A percentile compares a stretch with the other conserved stretches of the same genome.
Evolutionary conservation across 768 basidiomycete genomes (phyloP).

Genomic region (Panaeolus cyanescens): DNA sequence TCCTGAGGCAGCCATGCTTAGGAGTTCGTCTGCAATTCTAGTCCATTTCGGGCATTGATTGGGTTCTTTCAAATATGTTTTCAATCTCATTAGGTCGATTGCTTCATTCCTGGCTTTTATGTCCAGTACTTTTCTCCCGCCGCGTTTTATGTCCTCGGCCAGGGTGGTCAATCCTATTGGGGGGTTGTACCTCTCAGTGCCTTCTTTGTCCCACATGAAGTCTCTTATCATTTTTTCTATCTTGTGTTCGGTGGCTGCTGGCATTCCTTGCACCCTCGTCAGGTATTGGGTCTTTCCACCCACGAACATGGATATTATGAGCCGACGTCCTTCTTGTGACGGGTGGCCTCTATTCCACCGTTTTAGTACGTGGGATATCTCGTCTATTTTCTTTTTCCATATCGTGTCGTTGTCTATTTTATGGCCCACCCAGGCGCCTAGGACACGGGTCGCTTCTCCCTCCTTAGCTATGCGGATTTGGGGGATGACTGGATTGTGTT

Average conservation of each 20-base stretch:
- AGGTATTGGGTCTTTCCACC: conserved; percentile 28
- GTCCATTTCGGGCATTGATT: too few relatives aligned
- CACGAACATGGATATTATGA: conserved; percentile 23
- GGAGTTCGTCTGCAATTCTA: too few relatives aligned
- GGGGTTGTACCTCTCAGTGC: too few relatives aligned
- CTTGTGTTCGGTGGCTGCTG: conserved; percentile 16
- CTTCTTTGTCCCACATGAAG: conserved; percentile 28
- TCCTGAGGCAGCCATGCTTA: too few relatives aligned
- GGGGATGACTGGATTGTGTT: conserved; percentile 10
- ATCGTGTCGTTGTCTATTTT: conserved; percentile 12
- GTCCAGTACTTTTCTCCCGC: conserved; percentile 26
- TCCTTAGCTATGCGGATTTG: conserved; percentile 31
- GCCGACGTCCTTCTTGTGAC: conserved; percentile 10
- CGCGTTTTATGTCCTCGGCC: conserved; percentile 10
- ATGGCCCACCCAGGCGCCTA: conserved; percentile 37
- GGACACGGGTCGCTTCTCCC: conserved; percentile 26
- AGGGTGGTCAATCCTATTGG: conserved; percentile 21
- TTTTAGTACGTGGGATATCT: conserved; percentile 17
- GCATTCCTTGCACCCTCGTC: conserved; percentile 30
- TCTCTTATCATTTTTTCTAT: conserved; percentile 19
- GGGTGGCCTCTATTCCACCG: conserved; percentile 24
- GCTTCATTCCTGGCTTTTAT: conserved; percentile 27
- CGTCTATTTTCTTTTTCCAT: conserved; percentile 29
- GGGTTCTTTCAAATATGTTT: conserved; percentile 22
- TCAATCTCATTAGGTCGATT: conserved; percentile 21